Percentiles rank a stretch among this genome's conserved stretches.
phyloP scores from a whole-genome alignment of 2,329 filamentous ascomycete species.

The Calonectria pseudoturangicola region DNA sequence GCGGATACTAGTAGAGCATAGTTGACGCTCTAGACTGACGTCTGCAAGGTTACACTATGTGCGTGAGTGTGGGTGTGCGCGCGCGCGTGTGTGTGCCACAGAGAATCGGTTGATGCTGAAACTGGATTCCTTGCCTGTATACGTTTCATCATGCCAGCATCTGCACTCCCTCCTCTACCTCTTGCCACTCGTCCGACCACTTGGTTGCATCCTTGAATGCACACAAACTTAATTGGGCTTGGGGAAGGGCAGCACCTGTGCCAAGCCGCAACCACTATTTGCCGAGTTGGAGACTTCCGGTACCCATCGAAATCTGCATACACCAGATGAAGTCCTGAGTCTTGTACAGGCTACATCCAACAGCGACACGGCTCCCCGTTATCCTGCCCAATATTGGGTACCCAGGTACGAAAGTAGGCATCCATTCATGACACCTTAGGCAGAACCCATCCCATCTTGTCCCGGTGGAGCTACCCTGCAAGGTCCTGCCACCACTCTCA shows the following conservation, averaged over 20 bases:
- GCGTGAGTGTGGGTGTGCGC: neutral
- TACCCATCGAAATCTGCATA: conserved; percentile 17
- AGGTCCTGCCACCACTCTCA: neutral
- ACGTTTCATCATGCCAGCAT: conserved; percentile 15
- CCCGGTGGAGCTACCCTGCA: neutral
- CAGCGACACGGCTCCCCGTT: neutral
- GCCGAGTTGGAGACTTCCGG: neutral
- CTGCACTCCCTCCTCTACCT: conserved; percentile 11
- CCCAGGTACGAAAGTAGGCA: conserved; percentile 14
- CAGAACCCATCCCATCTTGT: conserved; percentile 10
- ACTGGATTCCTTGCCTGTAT: conserved; percentile 13
- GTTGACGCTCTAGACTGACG: conserved; percentile 17
- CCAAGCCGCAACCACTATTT: conserved; percentile 19
- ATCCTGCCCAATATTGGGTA: conserved; percentile 9
- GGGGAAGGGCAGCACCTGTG: conserved; percentile 3
- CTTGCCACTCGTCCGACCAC: conserved; percentile 9
- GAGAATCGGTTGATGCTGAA: conserved; percentile 16
- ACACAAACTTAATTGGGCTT: conserved; percentile 17
- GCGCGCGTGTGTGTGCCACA: conserved; percentile 27
- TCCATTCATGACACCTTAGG: conserved; percentile 9
- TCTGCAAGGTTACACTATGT: conserved; percentile 30
- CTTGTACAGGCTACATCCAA: conserved; percentile 7
- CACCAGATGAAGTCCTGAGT: neutral
- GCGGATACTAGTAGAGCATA: neutral
- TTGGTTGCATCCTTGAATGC: conserved; percentile 13